Percentiles rank a stretch among this genome's conserved stretches.
Evolutionary conservation across 768 basidiomycete genomes (phyloP).

Genomic region (Pulveroboletus frians): DNA sequence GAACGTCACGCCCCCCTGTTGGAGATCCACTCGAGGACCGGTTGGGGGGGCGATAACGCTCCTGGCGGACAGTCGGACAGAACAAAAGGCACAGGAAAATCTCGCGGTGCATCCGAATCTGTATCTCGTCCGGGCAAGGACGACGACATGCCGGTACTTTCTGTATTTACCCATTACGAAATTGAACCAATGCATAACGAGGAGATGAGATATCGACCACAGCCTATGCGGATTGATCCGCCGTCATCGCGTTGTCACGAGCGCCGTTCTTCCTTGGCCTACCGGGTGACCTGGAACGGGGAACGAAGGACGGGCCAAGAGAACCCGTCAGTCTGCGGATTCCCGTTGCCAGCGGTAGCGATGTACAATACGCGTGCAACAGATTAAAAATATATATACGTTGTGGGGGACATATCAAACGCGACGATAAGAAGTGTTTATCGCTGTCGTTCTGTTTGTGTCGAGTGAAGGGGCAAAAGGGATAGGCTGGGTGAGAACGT

Average conservation of each 20-base stretch:
- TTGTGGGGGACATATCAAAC: no score
- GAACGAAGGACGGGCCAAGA: background rate
- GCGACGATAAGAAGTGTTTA: no score
- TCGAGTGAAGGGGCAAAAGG: no score
- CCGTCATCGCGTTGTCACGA: slow-evolving; percentile 10
- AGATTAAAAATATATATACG: no score
- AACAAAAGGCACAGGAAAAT: background rate
- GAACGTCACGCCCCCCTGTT: background rate
- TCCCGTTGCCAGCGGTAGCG: background rate
- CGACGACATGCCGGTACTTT: background rate
- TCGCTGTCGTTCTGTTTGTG: no score
- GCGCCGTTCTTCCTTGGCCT: background rate
- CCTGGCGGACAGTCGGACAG: background rate
- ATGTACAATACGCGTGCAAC: no score
- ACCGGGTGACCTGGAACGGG: background rate
- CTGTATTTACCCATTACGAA: background rate
- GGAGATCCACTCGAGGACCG: background rate
- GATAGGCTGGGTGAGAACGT: slow-evolving; percentile 17
- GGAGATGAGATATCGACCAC: background rate
- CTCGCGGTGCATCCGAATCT: background rate
- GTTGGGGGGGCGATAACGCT: slow-evolving; percentile 5
- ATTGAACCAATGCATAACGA: background rate
- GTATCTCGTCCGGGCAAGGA: background rate
- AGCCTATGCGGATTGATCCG: slow-evolving; percentile 15
- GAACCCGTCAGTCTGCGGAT: background rate